phyloP scores from a whole-genome alignment of 2,329 filamentous ascomycete species.

The Magnaporthiopsis incrustans region DNA sequence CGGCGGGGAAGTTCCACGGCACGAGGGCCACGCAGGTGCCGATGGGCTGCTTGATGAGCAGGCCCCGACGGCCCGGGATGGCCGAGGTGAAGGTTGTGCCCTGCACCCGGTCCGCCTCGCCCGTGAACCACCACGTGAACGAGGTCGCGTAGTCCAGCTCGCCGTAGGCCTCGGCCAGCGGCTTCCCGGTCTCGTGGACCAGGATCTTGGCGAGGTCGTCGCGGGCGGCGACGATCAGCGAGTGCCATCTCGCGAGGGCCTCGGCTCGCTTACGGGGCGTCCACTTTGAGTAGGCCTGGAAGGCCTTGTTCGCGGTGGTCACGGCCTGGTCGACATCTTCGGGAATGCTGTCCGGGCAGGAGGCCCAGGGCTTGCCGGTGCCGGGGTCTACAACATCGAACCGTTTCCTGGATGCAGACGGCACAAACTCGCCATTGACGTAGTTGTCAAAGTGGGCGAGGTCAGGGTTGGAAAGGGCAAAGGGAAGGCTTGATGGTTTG shows the following conservation, averaged over 20 bases:
- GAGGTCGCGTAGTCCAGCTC: constrained; percentile 48
- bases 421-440: constrained; percentile 38
- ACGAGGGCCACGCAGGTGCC: constrained; percentile 61
- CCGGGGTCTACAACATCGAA: constrained; percentile 48
- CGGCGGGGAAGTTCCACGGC: constrained; percentile 66
- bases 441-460: constrained; percentile 42
- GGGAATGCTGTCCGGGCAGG: constrained; percentile 37
- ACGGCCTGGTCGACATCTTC: constrained; percentile 31
- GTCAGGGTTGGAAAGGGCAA: constrained; percentile 36
- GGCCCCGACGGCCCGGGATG: constrained; percentile 53
- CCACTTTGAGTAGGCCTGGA: constrained; percentile 29
- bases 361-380: constrained; percentile 39
- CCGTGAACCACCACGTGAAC: constrained; percentile 50
- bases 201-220: constrained; percentile 31
- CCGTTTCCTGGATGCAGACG: constrained; percentile 34
- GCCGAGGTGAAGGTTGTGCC: constrained; percentile 54
- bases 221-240: constrained; percentile 25
- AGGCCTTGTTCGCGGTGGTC: constrained; percentile 25
- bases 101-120: constrained; percentile 40
- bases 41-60: constrained; percentile 69
- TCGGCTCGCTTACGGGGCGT: constrained; percentile 27
- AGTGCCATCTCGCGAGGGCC: constrained; percentile 27
- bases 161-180: constrained; percentile 41
- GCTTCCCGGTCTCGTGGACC: constrained; percentile 48
- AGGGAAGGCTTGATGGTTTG: constrained; percentile 20